These are phyloP conservation scores for Fusarium chaquense DNA, from an alignment of 2,329 filamentous ascomycete species.

Conservation along the genomic window DNA sequence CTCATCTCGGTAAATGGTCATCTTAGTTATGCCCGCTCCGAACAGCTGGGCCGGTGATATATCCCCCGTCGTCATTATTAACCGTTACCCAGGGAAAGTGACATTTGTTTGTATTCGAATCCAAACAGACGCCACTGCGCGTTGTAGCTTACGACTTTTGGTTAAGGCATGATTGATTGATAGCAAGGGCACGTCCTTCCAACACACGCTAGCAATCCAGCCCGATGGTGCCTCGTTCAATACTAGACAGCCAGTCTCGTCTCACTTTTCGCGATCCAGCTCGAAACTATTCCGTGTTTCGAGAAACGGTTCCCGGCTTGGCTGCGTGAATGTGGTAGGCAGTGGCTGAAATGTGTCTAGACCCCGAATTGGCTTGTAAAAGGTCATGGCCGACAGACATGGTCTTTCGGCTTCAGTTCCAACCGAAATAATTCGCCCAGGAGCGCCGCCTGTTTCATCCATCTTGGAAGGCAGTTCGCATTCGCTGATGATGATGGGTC, in stretches of 20 bases:
- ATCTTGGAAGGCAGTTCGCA: not conserved
- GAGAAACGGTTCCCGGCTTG: slow-evolving; percentile 34
- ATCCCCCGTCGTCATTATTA: slow-evolving; percentile 33
- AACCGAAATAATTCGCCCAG: slow-evolving; percentile 2
- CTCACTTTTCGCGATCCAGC: slow-evolving; percentile 4
- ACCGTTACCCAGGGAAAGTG: slow-evolving; percentile 23
- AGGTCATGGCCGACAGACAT: slow-evolving; percentile 9
- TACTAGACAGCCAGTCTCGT: slow-evolving; percentile 5
- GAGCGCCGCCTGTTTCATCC: slow-evolving; percentile 13
- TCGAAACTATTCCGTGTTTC: slow-evolving; percentile 5
- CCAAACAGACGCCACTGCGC: slow-evolving; percentile 28
- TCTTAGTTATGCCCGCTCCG: slow-evolving; percentile 31
- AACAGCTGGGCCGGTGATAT: slow-evolving; percentile 32
- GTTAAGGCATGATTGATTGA: not conserved
- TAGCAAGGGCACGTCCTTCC: not conserved
- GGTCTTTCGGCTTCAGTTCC: slow-evolving; percentile 17
- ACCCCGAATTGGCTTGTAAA: slow-evolving; percentile 4
- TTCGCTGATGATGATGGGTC: slow-evolving; percentile 14
- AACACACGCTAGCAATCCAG: slow-evolving; percentile 5
- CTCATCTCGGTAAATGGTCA: slow-evolving; percentile 40
- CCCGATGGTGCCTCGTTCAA: slow-evolving; percentile 17
- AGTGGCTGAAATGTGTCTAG: slow-evolving; percentile 5
- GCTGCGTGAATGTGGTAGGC: slow-evolving; percentile 14
- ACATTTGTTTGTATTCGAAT: slow-evolving; percentile 29
- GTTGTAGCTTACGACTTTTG: slow-evolving; percentile 16